A percentile compares a stretch with the other conserved stretches of the same genome.
phyloP scores from a whole-genome alignment of 305 asterid species.

The Fraxinus velutina region DNA sequence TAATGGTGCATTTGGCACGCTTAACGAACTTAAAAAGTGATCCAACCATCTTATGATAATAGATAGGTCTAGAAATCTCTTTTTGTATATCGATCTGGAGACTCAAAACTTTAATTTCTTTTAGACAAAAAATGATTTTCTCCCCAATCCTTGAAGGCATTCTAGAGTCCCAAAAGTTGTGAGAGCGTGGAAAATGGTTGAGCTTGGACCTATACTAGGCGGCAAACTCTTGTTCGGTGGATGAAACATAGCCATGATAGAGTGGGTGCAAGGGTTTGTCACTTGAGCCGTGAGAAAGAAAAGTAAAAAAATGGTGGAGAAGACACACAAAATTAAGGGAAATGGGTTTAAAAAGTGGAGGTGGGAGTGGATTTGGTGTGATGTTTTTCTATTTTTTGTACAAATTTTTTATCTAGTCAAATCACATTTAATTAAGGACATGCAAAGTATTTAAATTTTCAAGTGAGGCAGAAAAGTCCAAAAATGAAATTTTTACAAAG shows the following conservation, averaged over 20 bases:
- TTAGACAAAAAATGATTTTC: constrained; percentile 51
- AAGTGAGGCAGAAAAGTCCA: too few relatives aligned
- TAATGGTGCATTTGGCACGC: constrained; percentile 39
- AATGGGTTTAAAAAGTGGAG: too few relatives aligned
- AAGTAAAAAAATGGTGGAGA: too few relatives aligned
- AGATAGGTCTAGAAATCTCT: constrained; percentile 51
- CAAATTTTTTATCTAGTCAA: too few relatives aligned
- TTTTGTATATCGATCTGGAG: constrained; percentile 53
- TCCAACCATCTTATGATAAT: constrained; percentile 46
- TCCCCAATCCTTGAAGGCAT: constrained; percentile 58
- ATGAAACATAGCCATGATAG: constrained; percentile 71
- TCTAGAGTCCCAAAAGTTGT: constrained; percentile 44
- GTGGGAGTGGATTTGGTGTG: too few relatives aligned
- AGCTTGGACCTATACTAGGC: constrained; percentile 47
- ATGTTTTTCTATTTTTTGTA: too few relatives aligned
- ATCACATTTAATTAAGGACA: too few relatives aligned
- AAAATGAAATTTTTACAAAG: too few relatives aligned
- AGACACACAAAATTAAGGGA: too few relatives aligned
- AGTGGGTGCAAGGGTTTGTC: constrained; percentile 38
- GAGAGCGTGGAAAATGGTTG: constrained; percentile 53
- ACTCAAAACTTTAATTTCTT: constrained; percentile 39
- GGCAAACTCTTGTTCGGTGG: constrained; percentile 60
- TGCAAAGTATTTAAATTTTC: too few relatives aligned
- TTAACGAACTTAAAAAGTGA: constrained; percentile 54
- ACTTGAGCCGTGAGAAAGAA: constrained; percentile 56